Conservation (phyloP, 2,329 filamentous ascomycete genomes). For the Alternaria sp. region DNA sequence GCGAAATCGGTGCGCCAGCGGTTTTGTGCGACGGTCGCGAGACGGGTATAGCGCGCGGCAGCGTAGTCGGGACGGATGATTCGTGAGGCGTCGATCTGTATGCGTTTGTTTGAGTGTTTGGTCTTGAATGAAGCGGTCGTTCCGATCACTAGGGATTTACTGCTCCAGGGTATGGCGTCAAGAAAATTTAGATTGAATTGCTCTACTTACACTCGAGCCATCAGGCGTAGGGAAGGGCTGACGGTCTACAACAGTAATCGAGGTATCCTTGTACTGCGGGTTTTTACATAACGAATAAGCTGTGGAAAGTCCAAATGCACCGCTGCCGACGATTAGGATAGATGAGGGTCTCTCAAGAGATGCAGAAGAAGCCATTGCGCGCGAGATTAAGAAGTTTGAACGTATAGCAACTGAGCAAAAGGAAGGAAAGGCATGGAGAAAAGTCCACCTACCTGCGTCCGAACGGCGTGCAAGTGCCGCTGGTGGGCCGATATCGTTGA, state of each 20-base stretch:
- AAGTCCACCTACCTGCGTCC: constrained; percentile 15
- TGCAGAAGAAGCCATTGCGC: constrained; percentile 30
- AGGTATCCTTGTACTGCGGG: constrained; percentile 56
- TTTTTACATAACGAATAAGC: constrained; percentile 74
- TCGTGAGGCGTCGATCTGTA: constrained; percentile 63
- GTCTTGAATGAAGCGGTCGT: background rate
- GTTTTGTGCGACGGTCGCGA: constrained; percentile 73
- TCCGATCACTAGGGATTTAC: background rate
- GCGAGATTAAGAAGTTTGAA: background rate
- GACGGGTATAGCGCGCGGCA: constrained; percentile 74
- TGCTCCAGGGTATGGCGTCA: background rate
- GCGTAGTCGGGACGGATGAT: constrained; percentile 80
- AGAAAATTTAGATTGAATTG: background rate
- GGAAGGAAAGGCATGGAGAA: background rate
- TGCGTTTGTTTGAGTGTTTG: constrained; percentile 2
- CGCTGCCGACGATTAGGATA: constrained; percentile 58
- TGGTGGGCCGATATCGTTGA: constrained; percentile 39
- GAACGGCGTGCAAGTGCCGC: constrained; percentile 6
- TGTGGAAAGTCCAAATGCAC: constrained; percentile 66
- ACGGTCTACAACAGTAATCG: constrained; percentile 65
- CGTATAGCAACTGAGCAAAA: constrained; percentile 3
- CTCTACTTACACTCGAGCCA: constrained; percentile 57
- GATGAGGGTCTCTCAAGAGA: constrained; percentile 47
- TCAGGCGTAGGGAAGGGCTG: constrained; percentile 65
- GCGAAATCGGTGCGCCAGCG: constrained; percentile 71